Percentiles rank a stretch among this genome's conserved stretches.
Evolutionary conservation across 2,329 filamentous ascomycete species (phyloP).

Genomic region (Botrytis paeoniae): DNA sequence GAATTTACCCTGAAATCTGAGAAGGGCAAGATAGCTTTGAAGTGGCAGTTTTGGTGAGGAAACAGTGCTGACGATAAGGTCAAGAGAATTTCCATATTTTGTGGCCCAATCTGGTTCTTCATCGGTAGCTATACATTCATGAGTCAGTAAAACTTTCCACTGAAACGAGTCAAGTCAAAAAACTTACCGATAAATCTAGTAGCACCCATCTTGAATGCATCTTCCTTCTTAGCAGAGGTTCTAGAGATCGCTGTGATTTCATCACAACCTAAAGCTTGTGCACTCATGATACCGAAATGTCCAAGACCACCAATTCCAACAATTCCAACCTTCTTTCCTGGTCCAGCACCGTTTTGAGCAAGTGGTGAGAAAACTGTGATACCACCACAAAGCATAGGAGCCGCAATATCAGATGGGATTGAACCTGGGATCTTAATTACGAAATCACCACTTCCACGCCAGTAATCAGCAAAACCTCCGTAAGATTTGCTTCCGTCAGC

Average conservation of each 20-base stretch:
- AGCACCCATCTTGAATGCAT: conserved; percentile 61
- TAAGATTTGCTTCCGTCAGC: conserved; percentile 43
- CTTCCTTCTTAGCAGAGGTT: conserved; percentile 54
- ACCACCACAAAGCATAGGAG: conserved; percentile 75
- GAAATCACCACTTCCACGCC: conserved; percentile 57
- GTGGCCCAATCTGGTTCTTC: conserved; percentile 59
- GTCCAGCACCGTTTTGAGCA: conserved; percentile 62
- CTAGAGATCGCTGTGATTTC: conserved; percentile 64
- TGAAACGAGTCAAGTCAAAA: not conserved
- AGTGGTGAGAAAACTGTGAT: conserved; percentile 72
- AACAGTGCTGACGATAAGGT: conserved; percentile 59
- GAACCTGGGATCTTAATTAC: conserved; percentile 56
- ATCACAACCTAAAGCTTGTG: conserved; percentile 67
- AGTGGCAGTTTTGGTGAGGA: conserved; percentile 60
- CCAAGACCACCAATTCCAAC: conserved; percentile 65
- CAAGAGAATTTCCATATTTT: conserved; percentile 50
- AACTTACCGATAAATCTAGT: conserved; percentile 46
- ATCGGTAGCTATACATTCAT: conserved; percentile 38
- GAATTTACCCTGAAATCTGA: conserved; percentile 58
- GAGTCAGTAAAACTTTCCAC: not conserved
- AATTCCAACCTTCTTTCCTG: conserved; percentile 68
- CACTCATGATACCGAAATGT: conserved; percentile 70
- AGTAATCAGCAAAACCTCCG: conserved; percentile 51
- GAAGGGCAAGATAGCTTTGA: conserved; percentile 56
- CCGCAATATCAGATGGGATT: conserved; percentile 48